phyloP scores from a whole-genome alignment of 2,329 filamentous ascomycete genomes.

The Sphaerulina vaccinii region DNA sequence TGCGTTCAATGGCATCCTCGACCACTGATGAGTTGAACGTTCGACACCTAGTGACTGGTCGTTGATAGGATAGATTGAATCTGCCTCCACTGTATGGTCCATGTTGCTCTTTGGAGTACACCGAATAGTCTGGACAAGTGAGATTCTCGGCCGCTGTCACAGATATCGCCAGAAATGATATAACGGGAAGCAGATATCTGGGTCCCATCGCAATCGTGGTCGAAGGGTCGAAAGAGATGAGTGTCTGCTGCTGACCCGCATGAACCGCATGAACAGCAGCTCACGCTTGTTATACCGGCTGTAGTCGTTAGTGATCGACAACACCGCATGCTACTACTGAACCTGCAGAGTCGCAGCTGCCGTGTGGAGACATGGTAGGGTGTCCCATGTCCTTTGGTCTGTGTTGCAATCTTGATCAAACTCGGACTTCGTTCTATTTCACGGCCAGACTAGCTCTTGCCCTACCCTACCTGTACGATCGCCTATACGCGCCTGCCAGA shows the following conservation, averaged over 20 bases:
- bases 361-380: too few species aligned
- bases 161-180: slow-evolving; percentile 1
- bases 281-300: too few species aligned
- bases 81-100: slow-evolving; percentile 45
- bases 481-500: too few species aligned
- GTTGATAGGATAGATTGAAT: slow-evolving; percentile 48
- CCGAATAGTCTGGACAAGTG: slow-evolving; percentile 43
- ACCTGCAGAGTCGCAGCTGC: too few species aligned
- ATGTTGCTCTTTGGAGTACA: slow-evolving; percentile 44
- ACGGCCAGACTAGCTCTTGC: too few species aligned
- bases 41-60: slow-evolving; percentile 45
- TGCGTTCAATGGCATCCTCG: slow-evolving; percentile 40
- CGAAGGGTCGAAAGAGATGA: not conserved
- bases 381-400: too few species aligned
- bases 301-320: too few species aligned
- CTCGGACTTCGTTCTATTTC: too few species aligned
- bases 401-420: too few species aligned
- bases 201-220: slow-evolving; percentile 15
- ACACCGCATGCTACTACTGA: too few species aligned
- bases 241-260: not conserved
- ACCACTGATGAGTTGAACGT: slow-evolving; percentile 49
- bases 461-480: too few species aligned
- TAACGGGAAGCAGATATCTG: slow-evolving; percentile 13
- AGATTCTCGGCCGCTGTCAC: slow-evolving; percentile 19
- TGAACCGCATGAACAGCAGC: not conserved